A percentile compares a stretch with the other conserved stretches of the same genome.
Evolutionary conservation across 2,329 filamentous ascomycete species (phyloP).

Genomic region (Colletotrichum siamense): DNA sequence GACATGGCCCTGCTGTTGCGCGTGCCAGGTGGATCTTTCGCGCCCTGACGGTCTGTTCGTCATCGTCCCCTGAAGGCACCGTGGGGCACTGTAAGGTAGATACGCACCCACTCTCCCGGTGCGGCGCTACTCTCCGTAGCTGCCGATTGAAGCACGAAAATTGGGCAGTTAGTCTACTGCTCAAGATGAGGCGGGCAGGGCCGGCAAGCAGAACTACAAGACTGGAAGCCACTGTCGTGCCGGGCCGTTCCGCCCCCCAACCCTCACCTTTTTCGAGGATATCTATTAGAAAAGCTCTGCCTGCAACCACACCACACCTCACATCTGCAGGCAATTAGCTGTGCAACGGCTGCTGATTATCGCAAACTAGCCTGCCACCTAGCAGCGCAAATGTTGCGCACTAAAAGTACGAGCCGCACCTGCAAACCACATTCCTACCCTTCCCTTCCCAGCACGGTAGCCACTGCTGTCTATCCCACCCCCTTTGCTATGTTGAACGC

Average conservation of each 20-base stretch:
- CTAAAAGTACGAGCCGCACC: no score
- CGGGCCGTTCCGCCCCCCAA: not conserved
- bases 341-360: no score
- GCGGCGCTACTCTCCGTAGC: not conserved
- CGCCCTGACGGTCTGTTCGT: not conserved
- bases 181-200: not conserved
- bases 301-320: not conserved
- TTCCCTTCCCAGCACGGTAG: no score
- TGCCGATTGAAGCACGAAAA: not conserved
- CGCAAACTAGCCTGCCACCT: no score
- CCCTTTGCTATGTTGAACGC: no score
- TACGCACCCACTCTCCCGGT: not conserved
- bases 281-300: not conserved
- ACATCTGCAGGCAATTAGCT: not conserved
- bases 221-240: not conserved
- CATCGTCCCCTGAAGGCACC: not conserved
- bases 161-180: not conserved
- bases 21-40: not conserved
- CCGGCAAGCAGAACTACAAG: not conserved
- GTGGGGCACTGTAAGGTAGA: not conserved
- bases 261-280: not conserved
- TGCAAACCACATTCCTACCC: not conserved
- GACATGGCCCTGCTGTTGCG: not conserved
- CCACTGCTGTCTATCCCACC: no score
- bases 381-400: no score